Conservation (phyloP, 257 asterid species). For the Solanum clarkiae region DNA sequence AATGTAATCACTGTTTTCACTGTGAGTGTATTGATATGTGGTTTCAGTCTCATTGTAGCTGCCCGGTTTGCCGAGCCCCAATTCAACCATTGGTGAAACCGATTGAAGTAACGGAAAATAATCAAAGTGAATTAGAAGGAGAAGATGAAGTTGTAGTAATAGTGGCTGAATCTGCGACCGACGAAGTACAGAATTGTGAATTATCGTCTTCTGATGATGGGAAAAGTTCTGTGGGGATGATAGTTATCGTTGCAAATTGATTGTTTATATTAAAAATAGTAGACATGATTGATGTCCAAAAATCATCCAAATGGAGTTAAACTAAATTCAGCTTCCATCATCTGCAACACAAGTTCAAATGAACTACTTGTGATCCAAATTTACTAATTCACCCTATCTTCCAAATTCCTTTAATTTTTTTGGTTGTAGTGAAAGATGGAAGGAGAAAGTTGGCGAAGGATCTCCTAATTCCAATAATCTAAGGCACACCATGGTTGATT, state of each 20-base stretch:
- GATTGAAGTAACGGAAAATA: neutral
- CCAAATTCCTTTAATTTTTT: neutral
- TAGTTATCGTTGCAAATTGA: neutral
- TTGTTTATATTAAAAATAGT: neutral
- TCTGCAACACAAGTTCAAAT: neutral
- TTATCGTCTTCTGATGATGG: neutral
- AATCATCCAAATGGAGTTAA: neutral
- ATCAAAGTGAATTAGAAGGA: neutral
- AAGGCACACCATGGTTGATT: no score
- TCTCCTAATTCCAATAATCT: no score
- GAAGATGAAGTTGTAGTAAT: neutral
- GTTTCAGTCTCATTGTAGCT: slow-evolving; percentile 30
- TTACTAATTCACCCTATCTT: neutral
- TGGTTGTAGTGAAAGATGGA: no score
- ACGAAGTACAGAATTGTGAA: neutral
- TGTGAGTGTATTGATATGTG: slow-evolving; percentile 34
- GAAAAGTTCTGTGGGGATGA: neutral
- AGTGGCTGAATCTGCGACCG: neutral
- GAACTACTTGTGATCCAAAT: neutral
- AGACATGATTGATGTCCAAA: neutral
- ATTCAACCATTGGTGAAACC: neutral
- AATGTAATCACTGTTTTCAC: slow-evolving; percentile 32
- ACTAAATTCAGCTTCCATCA: neutral
- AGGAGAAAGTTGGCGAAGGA: no score
- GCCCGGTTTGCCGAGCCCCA: slow-evolving; percentile 40